These are phyloP conservation scores for Ascochyta lentis DNA, from an alignment of 2,329 filamentous ascomycete species.

Conservation along the genomic window DNA sequence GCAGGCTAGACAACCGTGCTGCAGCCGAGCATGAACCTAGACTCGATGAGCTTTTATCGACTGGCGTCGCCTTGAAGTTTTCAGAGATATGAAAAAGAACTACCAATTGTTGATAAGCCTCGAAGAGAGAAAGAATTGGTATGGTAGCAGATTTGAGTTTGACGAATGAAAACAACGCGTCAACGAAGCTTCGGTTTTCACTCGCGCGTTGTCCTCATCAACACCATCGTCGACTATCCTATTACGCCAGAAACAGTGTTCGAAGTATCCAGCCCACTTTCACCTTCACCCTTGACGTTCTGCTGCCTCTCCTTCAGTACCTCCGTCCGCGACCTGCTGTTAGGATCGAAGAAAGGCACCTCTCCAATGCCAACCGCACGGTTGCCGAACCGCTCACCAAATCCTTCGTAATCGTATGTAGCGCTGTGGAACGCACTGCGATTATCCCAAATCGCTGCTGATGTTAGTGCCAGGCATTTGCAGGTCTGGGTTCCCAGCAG, in stretches of 20 bases:
- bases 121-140: too few relatives aligned
- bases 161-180: background rate
- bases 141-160: background rate
- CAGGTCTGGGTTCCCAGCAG: background rate
- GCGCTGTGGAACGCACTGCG: constrained; percentile 37
- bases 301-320: constrained; percentile 17
- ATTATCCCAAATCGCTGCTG: constrained; percentile 51
- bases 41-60: too few relatives aligned
- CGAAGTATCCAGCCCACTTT: background rate
- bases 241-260: constrained; percentile 5
- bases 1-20: too few relatives aligned
- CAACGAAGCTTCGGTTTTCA: background rate
- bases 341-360: background rate
- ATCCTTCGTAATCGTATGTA: background rate
- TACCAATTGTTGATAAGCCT: too few relatives aligned
- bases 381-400: background rate
- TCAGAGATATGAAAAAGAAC: too few relatives aligned
- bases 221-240: background rate
- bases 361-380: background rate
- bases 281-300: background rate
- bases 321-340: constrained; percentile 29
- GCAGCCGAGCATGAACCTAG: too few relatives aligned
- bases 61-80: too few relatives aligned
- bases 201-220: background rate
- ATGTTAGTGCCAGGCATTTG: background rate